phyloP scores from a whole-genome alignment of 495 filamentous ascomycete genomes.

The Elaphomyces granulatus region DNA sequence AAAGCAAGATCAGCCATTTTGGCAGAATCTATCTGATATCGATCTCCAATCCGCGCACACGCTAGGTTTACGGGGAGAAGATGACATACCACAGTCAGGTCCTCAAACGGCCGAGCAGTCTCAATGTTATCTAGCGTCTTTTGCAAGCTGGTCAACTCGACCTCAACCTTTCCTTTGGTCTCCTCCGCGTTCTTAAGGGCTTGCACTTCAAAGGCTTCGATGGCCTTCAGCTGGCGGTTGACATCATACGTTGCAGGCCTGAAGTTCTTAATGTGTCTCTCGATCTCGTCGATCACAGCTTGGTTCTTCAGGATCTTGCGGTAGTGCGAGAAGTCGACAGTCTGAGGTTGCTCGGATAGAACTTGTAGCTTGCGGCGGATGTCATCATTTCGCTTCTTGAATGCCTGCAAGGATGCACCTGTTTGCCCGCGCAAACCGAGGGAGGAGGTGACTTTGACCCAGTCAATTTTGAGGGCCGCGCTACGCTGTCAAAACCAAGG shows the following conservation, averaged over 20 bases:
- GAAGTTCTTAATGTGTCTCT: slow-evolving; percentile 81
- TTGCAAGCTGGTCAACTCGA: slow-evolving; percentile 80
- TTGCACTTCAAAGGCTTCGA: slow-evolving; percentile 94
- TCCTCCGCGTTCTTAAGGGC: slow-evolving; percentile 91
- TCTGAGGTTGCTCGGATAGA: slow-evolving; percentile 64
- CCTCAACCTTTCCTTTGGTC: slow-evolving; percentile 88
- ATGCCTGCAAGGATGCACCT: slow-evolving; percentile 71
- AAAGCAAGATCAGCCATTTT: slow-evolving; percentile 5
- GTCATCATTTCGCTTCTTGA: slow-evolving; percentile 99
- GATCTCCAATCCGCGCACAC: not conserved
- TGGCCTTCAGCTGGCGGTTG: slow-evolving; percentile 81
- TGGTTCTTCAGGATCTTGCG: slow-evolving; percentile 85
- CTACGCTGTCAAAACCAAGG: slow-evolving; percentile 83
- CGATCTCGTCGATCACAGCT: slow-evolving; percentile 87
- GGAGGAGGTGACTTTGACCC: slow-evolving; percentile 76
- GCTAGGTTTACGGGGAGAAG: too few species aligned
- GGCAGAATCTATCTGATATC: not conserved
- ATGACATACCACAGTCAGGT: slow-evolving; percentile 86
- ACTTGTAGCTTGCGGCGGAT: slow-evolving; percentile 79
- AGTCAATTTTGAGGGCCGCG: slow-evolving; percentile 98
- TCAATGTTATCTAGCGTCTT: slow-evolving; percentile 96
- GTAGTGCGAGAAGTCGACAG: slow-evolving; percentile 89
- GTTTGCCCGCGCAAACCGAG: slow-evolving; percentile 95
- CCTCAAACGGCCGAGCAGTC: slow-evolving; percentile 87
- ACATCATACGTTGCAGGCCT: slow-evolving; percentile 88